Evolutionary conservation across 163 green algal genomes (phyloP).

Genomic region (Volvox carteri): DNA sequence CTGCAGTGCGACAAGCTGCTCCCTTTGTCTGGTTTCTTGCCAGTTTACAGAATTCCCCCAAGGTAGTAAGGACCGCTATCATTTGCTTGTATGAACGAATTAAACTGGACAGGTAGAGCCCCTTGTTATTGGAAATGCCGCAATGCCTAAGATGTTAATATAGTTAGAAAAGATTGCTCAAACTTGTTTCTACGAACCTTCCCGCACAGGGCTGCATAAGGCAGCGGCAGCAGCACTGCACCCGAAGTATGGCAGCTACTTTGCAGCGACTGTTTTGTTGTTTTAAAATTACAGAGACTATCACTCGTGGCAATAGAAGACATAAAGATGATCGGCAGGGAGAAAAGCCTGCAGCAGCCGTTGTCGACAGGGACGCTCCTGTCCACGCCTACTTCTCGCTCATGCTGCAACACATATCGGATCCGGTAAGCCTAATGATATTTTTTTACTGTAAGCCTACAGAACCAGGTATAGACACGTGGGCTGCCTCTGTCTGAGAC

Average conservation of each 20-base stretch:
- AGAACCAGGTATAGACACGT: too few relatives aligned
- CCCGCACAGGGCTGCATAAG: background rate
- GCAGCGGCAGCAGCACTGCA: background rate
- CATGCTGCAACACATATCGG: slow-evolving; percentile 27
- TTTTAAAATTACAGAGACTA: background rate
- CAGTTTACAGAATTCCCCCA: too few relatives aligned
- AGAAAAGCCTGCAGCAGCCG: background rate
- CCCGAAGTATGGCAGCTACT: background rate
- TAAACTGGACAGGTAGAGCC: too few relatives aligned
- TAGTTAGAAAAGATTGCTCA: too few relatives aligned
- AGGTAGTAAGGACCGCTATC: too few relatives aligned
- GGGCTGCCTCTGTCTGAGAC: too few relatives aligned
- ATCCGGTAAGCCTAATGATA: background rate
- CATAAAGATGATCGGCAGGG: background rate
- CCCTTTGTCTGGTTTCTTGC: too few relatives aligned
- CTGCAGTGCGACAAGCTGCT: too few relatives aligned
- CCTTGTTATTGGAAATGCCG: too few relatives aligned
- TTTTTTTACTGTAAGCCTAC: background rate
- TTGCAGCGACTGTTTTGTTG: slow-evolving; percentile 4
- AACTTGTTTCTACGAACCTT: too few relatives aligned
- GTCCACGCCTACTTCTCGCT: slow-evolving; percentile 17
- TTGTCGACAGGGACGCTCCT: background rate
- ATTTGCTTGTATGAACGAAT: too few relatives aligned
- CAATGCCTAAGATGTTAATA: too few relatives aligned
- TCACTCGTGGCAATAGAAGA: background rate